phyloP scores from a whole-genome alignment of 148 eudicot species.

The Spergularia marina region DNA sequence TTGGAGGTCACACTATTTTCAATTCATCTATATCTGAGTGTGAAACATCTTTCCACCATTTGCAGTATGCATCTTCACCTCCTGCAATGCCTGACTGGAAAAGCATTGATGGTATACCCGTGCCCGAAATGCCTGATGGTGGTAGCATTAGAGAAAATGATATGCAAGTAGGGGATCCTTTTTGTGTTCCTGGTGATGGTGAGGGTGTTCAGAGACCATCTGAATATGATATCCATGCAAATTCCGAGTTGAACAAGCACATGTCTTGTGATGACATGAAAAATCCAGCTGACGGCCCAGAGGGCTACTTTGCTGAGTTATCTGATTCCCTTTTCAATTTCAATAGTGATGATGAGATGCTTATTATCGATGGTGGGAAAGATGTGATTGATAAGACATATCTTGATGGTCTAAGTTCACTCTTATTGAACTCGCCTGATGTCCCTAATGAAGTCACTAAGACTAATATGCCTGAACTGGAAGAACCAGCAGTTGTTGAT shows the following conservation, averaged over 20 bases:
- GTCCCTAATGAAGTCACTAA: slow-evolving; percentile 34
- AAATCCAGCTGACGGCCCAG: slow-evolving; percentile 30
- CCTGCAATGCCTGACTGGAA: slow-evolving; percentile 61
- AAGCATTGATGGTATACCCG: slow-evolving; percentile 41
- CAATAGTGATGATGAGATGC: slow-evolving; percentile 39
- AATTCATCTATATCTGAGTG: slow-evolving; percentile 36
- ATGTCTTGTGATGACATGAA: slow-evolving; percentile 28
- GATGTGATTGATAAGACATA: slow-evolving; percentile 36
- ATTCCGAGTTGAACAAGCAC: slow-evolving; percentile 32
- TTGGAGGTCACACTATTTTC: neutral
- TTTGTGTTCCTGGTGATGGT: slow-evolving; percentile 36
- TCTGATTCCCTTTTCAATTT: slow-evolving; percentile 37
- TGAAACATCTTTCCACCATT: slow-evolving; percentile 40
- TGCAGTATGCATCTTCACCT: slow-evolving; percentile 55
- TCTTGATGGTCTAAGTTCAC: slow-evolving; percentile 39
- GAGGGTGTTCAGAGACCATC: slow-evolving; percentile 23
- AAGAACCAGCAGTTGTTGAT: slow-evolving; percentile 23
- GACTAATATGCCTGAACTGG: slow-evolving; percentile 30
- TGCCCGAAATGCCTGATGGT: slow-evolving; percentile 39
- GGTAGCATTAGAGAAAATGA: slow-evolving; percentile 28
- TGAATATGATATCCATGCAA: slow-evolving; percentile 28
- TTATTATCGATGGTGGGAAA: slow-evolving; percentile 51
- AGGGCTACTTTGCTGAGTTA: slow-evolving; percentile 36
- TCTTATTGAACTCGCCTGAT: slow-evolving; percentile 48
- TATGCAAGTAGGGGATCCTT: slow-evolving; percentile 34